phyloP scores from a whole-genome alignment of 805 yeast genomes.

The Lachancea kluyveri region DNA sequence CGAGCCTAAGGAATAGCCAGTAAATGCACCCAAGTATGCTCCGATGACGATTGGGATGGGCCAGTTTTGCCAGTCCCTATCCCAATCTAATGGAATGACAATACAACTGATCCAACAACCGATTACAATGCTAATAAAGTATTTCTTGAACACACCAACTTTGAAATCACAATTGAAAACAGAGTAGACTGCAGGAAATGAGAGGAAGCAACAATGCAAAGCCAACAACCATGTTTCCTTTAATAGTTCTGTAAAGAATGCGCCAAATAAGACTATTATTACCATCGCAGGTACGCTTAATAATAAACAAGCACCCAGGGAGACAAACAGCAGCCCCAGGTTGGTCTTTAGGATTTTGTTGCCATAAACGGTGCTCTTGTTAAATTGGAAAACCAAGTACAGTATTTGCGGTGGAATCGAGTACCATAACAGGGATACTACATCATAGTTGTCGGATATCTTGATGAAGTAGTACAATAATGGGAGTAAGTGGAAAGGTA shows the following conservation, averaged over 20 bases:
- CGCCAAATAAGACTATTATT: conserved; percentile 64
- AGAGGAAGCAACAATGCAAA: conserved; percentile 52
- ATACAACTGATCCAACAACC: conserved; percentile 93
- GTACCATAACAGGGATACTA: conserved; percentile 21
- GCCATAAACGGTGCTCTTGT: conserved; percentile 30
- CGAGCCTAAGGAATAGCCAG: conserved; percentile 46
- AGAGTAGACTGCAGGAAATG: conserved; percentile 59
- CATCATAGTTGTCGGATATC: conserved; percentile 23
- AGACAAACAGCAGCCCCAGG: conserved; percentile 16
- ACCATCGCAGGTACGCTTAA: conserved; percentile 24
- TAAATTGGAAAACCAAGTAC: conserved; percentile 32
- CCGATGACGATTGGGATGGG: conserved; percentile 85
- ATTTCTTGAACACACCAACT: conserved; percentile 37
- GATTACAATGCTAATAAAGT: conserved; percentile 32
- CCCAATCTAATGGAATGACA: conserved; percentile 97
- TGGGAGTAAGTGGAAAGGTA: conserved; percentile 29
- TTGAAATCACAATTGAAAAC: conserved; percentile 47
- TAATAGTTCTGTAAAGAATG: conserved; percentile 56
- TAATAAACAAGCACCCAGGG: conserved; percentile 20
- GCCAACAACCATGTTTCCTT: conserved; percentile 56
- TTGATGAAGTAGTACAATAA: conserved; percentile 31
- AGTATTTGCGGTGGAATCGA: conserved; percentile 31
- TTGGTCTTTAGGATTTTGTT: conserved; percentile 28
- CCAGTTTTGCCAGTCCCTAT: conserved; percentile 94
- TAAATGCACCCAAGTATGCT: conserved; percentile 62